Evolutionary conservation across 257 asterid species (phyloP).

Genomic region (Coffea eugenioides): DNA sequence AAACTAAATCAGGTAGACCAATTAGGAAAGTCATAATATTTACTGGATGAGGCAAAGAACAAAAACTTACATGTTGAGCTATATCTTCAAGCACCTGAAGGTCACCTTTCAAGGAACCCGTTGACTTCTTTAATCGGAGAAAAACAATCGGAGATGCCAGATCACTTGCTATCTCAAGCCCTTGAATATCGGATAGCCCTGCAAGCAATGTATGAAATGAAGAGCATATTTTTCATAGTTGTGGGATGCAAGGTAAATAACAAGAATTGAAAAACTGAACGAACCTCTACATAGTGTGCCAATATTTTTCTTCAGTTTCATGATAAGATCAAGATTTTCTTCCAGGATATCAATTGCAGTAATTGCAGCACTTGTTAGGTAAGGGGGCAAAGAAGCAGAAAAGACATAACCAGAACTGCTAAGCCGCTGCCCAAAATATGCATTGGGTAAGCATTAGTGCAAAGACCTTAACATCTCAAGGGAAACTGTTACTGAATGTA

Average conservation of each 20-base stretch:
- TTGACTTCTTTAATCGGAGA: slow-evolving; percentile 53
- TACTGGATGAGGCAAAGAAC: background rate
- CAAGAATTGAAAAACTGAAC: background rate
- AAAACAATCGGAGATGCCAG: slow-evolving; percentile 70
- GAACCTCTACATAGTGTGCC: slow-evolving; percentile 53
- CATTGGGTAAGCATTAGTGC: background rate
- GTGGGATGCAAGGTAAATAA: background rate
- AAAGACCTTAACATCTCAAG: background rate
- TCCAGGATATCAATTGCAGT: slow-evolving; percentile 78
- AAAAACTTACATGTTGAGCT: slow-evolving; percentile 47
- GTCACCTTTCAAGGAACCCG: slow-evolving; percentile 66
- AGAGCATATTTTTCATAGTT: background rate
- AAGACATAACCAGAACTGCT: slow-evolving; percentile 91
- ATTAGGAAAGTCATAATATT: background rate
- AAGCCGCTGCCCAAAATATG: slow-evolving; percentile 59
- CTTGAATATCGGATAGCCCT: slow-evolving; percentile 58
- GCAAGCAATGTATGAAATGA: slow-evolving; percentile 15
- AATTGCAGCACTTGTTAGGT: slow-evolving; percentile 90
- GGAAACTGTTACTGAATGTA: background rate
- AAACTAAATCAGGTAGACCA: background rate
- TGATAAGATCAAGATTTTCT: slow-evolving; percentile 65
- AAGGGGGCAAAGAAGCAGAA: slow-evolving; percentile 96
- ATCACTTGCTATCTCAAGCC: slow-evolving; percentile 66
- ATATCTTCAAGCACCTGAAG: slow-evolving; percentile 69
- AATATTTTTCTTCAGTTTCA: slow-evolving; percentile 58